Conservation (phyloP, 2,329 filamentous ascomycete genomes). For the Penicillium sp. region DNA sequence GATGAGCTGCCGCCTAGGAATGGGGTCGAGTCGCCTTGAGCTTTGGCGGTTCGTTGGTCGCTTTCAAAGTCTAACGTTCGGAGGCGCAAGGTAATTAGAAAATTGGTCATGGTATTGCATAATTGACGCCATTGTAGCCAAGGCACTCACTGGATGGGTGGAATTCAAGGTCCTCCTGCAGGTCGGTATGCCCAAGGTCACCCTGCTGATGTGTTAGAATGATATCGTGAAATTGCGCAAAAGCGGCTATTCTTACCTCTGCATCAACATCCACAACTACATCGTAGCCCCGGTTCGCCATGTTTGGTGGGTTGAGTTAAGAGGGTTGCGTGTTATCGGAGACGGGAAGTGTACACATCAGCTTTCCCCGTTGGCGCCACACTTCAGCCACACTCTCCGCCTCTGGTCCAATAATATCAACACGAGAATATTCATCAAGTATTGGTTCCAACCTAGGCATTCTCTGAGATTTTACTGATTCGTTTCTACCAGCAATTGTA, state of each 20-base stretch:
- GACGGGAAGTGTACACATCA: slow-evolving; percentile 34
- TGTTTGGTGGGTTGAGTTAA: slow-evolving; percentile 38
- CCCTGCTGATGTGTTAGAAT: slow-evolving; percentile 53
- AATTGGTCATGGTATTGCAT: neutral
- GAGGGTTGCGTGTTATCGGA: slow-evolving; percentile 17
- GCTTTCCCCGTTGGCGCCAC: slow-evolving; percentile 26
- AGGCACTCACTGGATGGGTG: slow-evolving; percentile 67
- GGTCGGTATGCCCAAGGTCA: slow-evolving; percentile 94
- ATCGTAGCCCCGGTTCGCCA: slow-evolving; percentile 87
- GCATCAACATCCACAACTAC: slow-evolving; percentile 96
- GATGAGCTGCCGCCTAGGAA: slow-evolving; percentile 44
- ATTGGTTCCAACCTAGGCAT: too few relatives aligned
- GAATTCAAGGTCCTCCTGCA: slow-evolving; percentile 98
- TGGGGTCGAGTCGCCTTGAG: slow-evolving; percentile 46
- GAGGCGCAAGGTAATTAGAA: neutral
- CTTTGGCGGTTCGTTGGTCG: slow-evolving; percentile 47
- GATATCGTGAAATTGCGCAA: neutral
- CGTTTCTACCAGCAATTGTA: neutral
- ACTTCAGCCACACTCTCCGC: slow-evolving; percentile 26
- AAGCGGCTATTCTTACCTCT: slow-evolving; percentile 57
- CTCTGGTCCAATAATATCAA: neutral
- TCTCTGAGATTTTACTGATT: too few relatives aligned
- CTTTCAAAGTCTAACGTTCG: slow-evolving; percentile 59
- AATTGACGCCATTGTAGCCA: neutral
- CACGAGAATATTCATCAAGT: too few relatives aligned